These are phyloP conservation scores for Silene latifolia DNA, from an alignment of 148 eudicot species.

Conservation along the genomic window DNA sequence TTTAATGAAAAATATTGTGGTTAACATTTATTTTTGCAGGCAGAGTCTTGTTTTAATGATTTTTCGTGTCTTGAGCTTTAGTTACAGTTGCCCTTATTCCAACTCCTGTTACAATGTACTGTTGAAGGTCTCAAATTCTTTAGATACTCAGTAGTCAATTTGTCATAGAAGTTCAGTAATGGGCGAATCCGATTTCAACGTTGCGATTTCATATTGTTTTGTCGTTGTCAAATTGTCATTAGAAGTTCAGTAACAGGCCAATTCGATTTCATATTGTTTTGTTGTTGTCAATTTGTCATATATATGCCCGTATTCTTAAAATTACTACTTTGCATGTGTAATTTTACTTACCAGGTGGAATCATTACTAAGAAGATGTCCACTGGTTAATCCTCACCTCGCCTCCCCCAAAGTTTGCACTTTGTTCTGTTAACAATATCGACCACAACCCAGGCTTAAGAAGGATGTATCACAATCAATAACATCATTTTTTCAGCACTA, in stretches of 20 bases:
- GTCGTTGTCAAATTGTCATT: too few species aligned
- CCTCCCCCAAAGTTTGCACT: background rate
- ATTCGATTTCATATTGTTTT: background rate
- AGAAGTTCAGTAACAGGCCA: background rate
- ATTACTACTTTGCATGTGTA: background rate
- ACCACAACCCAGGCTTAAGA: background rate
- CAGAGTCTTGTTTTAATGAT: background rate
- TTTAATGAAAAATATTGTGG: too few species aligned
- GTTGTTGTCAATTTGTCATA: background rate
- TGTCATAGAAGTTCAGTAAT: too few species aligned
- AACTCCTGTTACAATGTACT: too few species aligned
- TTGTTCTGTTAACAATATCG: constrained; percentile 3
- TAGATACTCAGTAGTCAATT: background rate
- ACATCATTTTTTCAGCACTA: constrained; percentile 7
- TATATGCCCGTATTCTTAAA: background rate
- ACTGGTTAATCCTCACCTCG: background rate
- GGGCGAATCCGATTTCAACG: too few species aligned
- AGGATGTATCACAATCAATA: background rate
- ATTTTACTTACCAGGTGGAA: background rate
- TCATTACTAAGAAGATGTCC: background rate
- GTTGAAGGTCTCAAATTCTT: too few species aligned
- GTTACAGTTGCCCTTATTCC: too few species aligned
- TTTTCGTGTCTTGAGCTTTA: background rate
- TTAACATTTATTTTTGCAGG: background rate
- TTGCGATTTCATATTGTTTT: too few species aligned